phyloP scores from a whole-genome alignment of 2,329 filamentous ascomycete species.

The Hypoxylon sp. region DNA sequence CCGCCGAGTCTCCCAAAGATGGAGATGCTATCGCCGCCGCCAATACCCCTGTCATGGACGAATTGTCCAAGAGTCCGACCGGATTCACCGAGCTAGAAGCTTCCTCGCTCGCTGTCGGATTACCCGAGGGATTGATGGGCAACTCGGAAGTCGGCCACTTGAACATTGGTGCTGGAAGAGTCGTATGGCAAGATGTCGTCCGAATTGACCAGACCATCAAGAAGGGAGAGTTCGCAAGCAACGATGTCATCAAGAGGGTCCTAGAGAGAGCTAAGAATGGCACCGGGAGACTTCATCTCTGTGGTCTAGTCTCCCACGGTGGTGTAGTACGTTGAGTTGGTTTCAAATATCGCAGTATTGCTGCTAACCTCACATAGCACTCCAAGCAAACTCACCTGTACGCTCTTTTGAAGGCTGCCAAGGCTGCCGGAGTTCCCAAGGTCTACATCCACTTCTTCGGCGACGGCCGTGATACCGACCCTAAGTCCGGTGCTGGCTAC shows the following conservation, averaged over 20 bases:
- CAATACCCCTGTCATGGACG: conserved; percentile 95
- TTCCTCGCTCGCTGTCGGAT: conserved; percentile 93
- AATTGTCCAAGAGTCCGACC: conserved; percentile 83
- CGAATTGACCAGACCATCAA: conserved; percentile 95
- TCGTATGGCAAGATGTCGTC: conserved; percentile 98
- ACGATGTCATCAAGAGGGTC: conserved; percentile 81
- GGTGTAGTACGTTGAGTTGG: conserved; percentile 76
- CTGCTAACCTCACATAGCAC: conserved; percentile 68
- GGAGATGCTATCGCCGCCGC: conserved; percentile 97
- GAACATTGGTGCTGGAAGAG: conserved; percentile 97
- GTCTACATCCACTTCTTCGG: conserved; percentile 99
- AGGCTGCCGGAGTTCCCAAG: conserved; percentile 86
- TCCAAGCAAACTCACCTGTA: conserved; percentile 95
- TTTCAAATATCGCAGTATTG: conserved; percentile 3
- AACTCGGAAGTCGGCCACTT: conserved; percentile 99
- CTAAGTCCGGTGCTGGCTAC: conserved; percentile 90
- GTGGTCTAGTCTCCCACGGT: conserved; percentile 93
- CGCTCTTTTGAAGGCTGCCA: conserved; percentile 88
- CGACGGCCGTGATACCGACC: conserved; percentile 97
- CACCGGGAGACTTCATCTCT: conserved; percentile 92
- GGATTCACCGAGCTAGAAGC: conserved; percentile 95
- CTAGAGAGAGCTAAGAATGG: conserved; percentile 86
- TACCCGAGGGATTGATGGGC: conserved; percentile 97
- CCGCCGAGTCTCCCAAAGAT: conserved; percentile 82
- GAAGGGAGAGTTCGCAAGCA: conserved; percentile 82